Conservation (phyloP, 169 alveolate genomes). For the Plasmodium gaboni region DNA sequence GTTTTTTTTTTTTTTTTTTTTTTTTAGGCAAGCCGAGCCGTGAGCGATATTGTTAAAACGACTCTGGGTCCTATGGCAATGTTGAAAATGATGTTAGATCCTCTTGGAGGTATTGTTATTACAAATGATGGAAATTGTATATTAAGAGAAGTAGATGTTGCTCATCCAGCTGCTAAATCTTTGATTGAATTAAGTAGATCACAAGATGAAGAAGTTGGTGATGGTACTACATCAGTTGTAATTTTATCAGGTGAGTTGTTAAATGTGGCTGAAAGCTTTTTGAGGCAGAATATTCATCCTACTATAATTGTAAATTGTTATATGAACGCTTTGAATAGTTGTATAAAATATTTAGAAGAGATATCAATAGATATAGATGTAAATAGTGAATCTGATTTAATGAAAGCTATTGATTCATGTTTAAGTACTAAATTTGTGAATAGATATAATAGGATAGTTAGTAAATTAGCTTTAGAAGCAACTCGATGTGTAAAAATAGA, state of each 20-base stretch:
- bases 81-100: constrained; percentile 99
- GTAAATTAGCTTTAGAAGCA: constrained; percentile 95
- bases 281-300: constrained; percentile 96
- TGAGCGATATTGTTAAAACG: constrained; percentile 97
- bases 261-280: constrained; percentile 95
- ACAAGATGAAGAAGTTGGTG: constrained; percentile 99
- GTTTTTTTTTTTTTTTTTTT: not conserved
- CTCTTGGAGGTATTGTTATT: constrained; percentile 99
- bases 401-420: constrained; percentile 88
- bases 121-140: constrained; percentile 99
- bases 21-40: constrained; percentile 95
- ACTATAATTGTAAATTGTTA: constrained; percentile 95
- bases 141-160: constrained; percentile 97
- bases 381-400: constrained; percentile 89
- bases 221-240: constrained; percentile 98
- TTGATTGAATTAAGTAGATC: constrained; percentile 98
- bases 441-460: constrained; percentile 95
- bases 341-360: constrained; percentile 89
- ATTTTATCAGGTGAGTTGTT: constrained; percentile 98
- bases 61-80: constrained; percentile 99
- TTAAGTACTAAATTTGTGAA: constrained; percentile 95
- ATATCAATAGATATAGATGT: constrained; percentile 92
- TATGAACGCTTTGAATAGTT: constrained; percentile 95
- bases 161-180: constrained; percentile 99
- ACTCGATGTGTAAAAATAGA: constrained; percentile 90